A percentile compares a stretch with the other conserved stretches of the same genome.
These are phyloP conservation scores for Fusarium buxicola DNA, from an alignment of 2,329 filamentous ascomycete genomes.

Conservation along the genomic window DNA sequence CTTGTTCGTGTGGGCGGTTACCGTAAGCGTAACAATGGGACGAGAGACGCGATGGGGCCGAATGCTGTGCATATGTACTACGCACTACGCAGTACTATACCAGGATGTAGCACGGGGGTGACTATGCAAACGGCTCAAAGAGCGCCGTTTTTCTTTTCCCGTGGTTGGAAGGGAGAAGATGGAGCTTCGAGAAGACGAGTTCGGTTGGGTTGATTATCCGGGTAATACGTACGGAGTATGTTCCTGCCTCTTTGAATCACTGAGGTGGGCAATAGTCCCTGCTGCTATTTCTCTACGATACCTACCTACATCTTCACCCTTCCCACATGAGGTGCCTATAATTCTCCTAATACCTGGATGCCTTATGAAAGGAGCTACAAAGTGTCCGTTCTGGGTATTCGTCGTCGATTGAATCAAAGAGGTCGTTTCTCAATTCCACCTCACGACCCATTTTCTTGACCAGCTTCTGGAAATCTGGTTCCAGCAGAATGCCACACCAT, in stretches of 20 bases:
- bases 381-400: too few relatives aligned
- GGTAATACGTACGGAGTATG: too few relatives aligned
- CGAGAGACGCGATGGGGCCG: neutral
- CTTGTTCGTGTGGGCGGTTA: slow-evolving; percentile 2
- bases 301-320: too few relatives aligned
- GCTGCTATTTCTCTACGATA: neutral
- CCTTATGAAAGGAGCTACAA: too few relatives aligned
- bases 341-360: too few relatives aligned
- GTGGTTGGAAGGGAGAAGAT: neutral
- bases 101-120: slow-evolving; percentile 1
- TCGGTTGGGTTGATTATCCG: too few relatives aligned
- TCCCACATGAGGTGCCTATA: too few relatives aligned
- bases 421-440: too few relatives aligned
- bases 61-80: neutral
- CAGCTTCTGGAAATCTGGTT: neutral
- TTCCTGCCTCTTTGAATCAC: neutral
- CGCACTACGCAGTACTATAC: neutral
- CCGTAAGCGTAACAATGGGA: slow-evolving; percentile 1
- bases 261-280: neutral
- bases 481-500: neutral
- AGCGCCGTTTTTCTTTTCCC: neutral
- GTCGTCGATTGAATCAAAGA: neutral
- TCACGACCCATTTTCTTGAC: too few relatives aligned
- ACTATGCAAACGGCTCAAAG: slow-evolving; percentile 4
- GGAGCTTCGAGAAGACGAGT: neutral